Percentiles rank a stretch among this genome's conserved stretches.
Evolutionary conservation across 2,329 filamentous ascomycete species (phyloP).

Genomic region (Cladosporium sp.): DNA sequence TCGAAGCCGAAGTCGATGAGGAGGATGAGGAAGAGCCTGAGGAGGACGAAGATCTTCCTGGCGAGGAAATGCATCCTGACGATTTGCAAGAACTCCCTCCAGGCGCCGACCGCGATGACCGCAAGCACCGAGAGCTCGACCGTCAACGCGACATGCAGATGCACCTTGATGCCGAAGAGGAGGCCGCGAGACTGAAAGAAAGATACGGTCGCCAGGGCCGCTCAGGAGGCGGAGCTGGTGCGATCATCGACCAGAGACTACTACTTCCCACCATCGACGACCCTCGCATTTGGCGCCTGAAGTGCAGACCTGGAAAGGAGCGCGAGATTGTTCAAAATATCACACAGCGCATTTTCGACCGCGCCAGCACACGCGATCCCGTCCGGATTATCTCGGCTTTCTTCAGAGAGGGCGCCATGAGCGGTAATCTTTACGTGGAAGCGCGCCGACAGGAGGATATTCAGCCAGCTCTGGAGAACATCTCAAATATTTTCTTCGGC

Average conservation of each 20-base stretch:
- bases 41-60: slow-evolving; percentile 83
- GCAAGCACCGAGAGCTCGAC: slow-evolving; percentile 89
- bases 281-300: slow-evolving; percentile 90
- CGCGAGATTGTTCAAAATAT: slow-evolving; percentile 83
- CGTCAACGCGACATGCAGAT: slow-evolving; percentile 81
- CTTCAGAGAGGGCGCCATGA: slow-evolving; percentile 83
- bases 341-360: slow-evolving; percentile 82
- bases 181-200: slow-evolving; percentile 79
- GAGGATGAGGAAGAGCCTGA: slow-evolving; percentile 84
- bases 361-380: slow-evolving; percentile 70
- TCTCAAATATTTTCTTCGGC: slow-evolving; percentile 85
- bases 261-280: slow-evolving; percentile 91
- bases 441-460: slow-evolving; percentile 84
- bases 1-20: slow-evolving; percentile 95
- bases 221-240: slow-evolving; percentile 59
- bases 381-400: slow-evolving; percentile 85
- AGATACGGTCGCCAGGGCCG: slow-evolving; percentile 75
- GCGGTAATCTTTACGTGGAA: slow-evolving; percentile 93
- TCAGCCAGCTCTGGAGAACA: slow-evolving; percentile 71
- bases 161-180: slow-evolving; percentile 88
- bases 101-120: slow-evolving; percentile 78
- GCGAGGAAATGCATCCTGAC: slow-evolving; percentile 82
- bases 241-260: slow-evolving; percentile 76
- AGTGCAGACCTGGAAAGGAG: slow-evolving; percentile 93
- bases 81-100: slow-evolving; percentile 72